Evolutionary conservation across 371 early-diverging fungal species (phyloP).

Genomic region (Lichtheimia ramosa): DNA sequence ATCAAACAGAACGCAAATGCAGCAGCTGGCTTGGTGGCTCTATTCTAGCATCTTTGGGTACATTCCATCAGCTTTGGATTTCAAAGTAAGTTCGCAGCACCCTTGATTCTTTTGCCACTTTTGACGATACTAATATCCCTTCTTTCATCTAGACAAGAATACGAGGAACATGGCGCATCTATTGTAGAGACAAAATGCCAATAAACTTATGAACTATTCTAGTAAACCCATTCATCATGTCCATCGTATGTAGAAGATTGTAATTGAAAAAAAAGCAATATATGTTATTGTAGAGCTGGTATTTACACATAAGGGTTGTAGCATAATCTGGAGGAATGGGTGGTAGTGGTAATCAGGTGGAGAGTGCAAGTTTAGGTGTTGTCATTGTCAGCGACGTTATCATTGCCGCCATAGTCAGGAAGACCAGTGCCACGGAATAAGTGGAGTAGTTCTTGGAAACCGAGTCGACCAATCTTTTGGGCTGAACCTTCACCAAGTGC

Average conservation of each 20-base stretch:
- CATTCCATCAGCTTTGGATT: constrained; percentile 97
- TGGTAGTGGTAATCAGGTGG: too few relatives aligned
- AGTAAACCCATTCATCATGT: too few relatives aligned
- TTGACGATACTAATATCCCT: background rate
- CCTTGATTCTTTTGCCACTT: background rate
- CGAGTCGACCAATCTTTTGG: constrained; percentile 25
- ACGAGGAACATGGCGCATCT: constrained; percentile 83
- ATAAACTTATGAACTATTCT: constrained; percentile 25
- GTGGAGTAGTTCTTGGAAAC: constrained; percentile 37
- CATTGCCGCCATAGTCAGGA: constrained; percentile 1
- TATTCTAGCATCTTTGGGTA: constrained; percentile 90
- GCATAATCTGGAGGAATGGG: too few relatives aligned
- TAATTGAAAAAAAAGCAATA: too few relatives aligned
- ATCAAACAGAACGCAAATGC: constrained; percentile 81
- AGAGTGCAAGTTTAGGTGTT: too few relatives aligned
- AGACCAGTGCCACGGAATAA: constrained; percentile 42
- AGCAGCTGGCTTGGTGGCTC: constrained; percentile 97
- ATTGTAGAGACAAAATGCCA: constrained; percentile 89
- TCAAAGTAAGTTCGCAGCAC: constrained; percentile 37
- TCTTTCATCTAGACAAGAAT: constrained; percentile 55
- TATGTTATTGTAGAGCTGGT: too few relatives aligned
- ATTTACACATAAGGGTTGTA: too few relatives aligned
- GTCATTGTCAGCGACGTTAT: too few relatives aligned
- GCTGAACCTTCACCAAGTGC: constrained; percentile 44
- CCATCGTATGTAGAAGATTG: too few relatives aligned